Conservation (phyloP, 352 stramenopile species). For the Blastocystis sp. region DNA sequence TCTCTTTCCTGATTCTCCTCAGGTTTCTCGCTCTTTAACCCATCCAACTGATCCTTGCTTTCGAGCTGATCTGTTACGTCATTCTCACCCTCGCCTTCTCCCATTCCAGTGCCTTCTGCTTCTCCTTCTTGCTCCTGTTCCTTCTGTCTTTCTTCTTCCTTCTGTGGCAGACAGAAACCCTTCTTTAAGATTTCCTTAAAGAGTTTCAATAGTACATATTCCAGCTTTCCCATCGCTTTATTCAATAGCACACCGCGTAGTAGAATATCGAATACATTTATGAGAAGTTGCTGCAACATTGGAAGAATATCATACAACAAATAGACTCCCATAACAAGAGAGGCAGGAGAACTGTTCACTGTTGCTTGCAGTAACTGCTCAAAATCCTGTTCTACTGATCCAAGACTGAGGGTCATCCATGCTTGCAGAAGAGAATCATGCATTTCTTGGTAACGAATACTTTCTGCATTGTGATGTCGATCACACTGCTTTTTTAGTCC, state of each 20-base stretch:
- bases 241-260: slow-evolving; percentile 42
- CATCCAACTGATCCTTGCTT: slow-evolving; percentile 98
- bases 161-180: slow-evolving; percentile 42
- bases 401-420: not conserved
- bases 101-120: slow-evolving; percentile 97
- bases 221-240: slow-evolving; percentile 45
- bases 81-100: slow-evolving; percentile 94
- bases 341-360: not conserved
- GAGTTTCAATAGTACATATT: slow-evolving; percentile 39
- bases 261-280: not conserved
- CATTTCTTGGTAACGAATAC: not conserved
- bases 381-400: not conserved
- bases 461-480: not conserved
- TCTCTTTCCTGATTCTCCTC: slow-evolving; percentile 76
- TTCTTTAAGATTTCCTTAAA: slow-evolving; percentile 57
- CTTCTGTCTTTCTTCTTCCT: slow-evolving; percentile 39
- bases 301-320: not conserved
- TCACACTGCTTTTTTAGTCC: not conserved
- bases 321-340: not conserved
- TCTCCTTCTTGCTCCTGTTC: slow-evolving; percentile 21
- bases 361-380: not conserved
- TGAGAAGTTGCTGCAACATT: not conserved
- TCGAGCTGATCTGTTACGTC: slow-evolving; percentile 99
- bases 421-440: not conserved
- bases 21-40: slow-evolving; percentile 82